phyloP scores from a whole-genome alignment of 352 stramenopile species.

The Paralagenidium karlingii region DNA sequence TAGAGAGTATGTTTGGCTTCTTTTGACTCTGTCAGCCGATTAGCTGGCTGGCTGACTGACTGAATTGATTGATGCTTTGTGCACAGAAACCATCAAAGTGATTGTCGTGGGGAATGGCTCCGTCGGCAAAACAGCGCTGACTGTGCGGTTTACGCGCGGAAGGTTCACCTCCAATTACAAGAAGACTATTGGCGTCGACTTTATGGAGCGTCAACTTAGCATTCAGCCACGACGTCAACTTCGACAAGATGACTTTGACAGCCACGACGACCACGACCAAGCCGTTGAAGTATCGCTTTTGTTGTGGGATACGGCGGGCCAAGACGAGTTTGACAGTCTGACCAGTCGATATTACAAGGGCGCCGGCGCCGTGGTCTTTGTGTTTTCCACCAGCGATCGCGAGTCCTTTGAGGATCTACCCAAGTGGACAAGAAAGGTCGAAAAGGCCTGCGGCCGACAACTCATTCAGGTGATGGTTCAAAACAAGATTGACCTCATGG shows the following conservation, averaged over 20 bases:
- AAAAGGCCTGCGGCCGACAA: constrained; percentile 47
- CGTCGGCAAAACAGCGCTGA: constrained; percentile 77
- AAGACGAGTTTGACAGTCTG: constrained; percentile 72
- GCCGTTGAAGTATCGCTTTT: constrained; percentile 55
- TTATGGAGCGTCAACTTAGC: constrained; percentile 80
- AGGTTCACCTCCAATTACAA: constrained; percentile 74
- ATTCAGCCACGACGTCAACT: no score
- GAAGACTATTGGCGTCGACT: constrained; percentile 77
- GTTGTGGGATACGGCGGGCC: constrained; percentile 75
- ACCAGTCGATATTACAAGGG: constrained; percentile 74
- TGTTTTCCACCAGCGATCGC: constrained; percentile 63
- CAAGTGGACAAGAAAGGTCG: constrained; percentile 59
- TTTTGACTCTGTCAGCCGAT: not conserved
- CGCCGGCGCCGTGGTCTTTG: constrained; percentile 53
- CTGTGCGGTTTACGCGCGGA: constrained; percentile 62
- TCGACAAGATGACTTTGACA: no score
- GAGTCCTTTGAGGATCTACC: constrained; percentile 55
- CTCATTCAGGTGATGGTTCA: constrained; percentile 60
- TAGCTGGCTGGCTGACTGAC: constrained; percentile 2
- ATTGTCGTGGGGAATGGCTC: constrained; percentile 78
- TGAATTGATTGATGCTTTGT: not conserved
- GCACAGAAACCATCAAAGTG: constrained; percentile 60
- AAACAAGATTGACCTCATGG: constrained; percentile 62
- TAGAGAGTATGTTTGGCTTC: constrained; percentile 37
- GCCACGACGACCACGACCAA: constrained; percentile 42